These are phyloP conservation scores for Pichia sp. DNA, from an alignment of 1,139 yeast species.

Conservation along the genomic window DNA sequence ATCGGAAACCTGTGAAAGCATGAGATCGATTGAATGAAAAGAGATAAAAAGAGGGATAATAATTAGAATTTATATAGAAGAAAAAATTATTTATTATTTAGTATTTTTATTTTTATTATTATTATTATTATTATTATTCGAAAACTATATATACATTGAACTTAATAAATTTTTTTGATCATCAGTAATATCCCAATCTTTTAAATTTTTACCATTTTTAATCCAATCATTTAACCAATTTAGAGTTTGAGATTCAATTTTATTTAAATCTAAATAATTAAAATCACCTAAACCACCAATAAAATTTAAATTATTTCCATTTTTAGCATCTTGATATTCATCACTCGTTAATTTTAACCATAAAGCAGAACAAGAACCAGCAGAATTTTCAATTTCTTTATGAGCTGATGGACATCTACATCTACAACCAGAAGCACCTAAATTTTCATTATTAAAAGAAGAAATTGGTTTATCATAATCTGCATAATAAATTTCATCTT, in stretches of 20 bases:
- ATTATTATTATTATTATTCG: neutral
- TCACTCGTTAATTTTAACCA: slow-evolving; percentile 47
- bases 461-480: slow-evolving; percentile 36
- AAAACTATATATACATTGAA: neutral
- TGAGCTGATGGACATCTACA: slow-evolving; percentile 65
- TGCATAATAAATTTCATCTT: slow-evolving; percentile 35
- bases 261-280: slow-evolving; percentile 31
- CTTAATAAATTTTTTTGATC: slow-evolving; percentile 17
- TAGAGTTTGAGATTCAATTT: slow-evolving; percentile 31
- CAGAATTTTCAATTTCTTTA: slow-evolving; percentile 49
- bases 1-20: neutral
- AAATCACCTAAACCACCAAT: slow-evolving; percentile 16
- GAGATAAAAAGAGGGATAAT: too few species aligned
- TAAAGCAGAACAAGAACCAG: slow-evolving; percentile 47
- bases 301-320: neutral
- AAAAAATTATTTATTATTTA: neutral
- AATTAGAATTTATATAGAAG: too few species aligned
- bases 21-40: too few species aligned
- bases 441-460: slow-evolving; percentile 17
- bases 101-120: neutral
- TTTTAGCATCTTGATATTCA: slow-evolving; percentile 21
- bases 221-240: slow-evolving; percentile 23
- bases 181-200: slow-evolving; percentile 24
- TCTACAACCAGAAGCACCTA: slow-evolving; percentile 71
- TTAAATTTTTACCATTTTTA: slow-evolving; percentile 16